These are phyloP conservation scores for Epichloe typhina DNA, from an alignment of 2,329 filamentous ascomycete species.

Conservation along the genomic window DNA sequence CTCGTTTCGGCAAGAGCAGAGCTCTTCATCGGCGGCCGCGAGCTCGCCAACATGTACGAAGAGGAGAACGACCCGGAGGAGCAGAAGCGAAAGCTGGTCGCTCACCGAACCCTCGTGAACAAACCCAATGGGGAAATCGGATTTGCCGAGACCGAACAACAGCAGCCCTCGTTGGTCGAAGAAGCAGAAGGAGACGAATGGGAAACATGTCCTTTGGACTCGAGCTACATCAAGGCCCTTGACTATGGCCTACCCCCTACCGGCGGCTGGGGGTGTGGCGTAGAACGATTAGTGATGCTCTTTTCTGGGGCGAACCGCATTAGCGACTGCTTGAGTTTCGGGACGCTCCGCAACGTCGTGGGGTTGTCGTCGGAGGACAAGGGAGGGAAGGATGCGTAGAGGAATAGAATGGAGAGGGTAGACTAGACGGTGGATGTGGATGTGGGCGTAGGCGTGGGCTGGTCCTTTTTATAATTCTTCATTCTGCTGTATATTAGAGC, in stretches of 20 bases:
- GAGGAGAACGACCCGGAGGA: slow-evolving; percentile 89
- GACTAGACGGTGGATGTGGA: no score
- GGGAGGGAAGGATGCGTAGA: slow-evolving; percentile 1
- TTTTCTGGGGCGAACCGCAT: slow-evolving; percentile 70
- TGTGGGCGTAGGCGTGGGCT: no score
- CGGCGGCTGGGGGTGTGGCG: slow-evolving; percentile 88
- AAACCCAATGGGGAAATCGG: slow-evolving; percentile 19
- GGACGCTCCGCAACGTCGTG: slow-evolving; percentile 60
- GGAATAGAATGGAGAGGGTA: neutral
- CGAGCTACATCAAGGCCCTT: slow-evolving; percentile 71
- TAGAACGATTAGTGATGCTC: slow-evolving; percentile 86
- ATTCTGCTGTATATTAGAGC: no score
- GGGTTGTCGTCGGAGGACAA: slow-evolving; percentile 29
- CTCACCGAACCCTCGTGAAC: slow-evolving; percentile 29
- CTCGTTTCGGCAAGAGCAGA: slow-evolving; percentile 70
- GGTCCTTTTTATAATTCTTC: no score
- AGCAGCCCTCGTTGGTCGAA: slow-evolving; percentile 25
- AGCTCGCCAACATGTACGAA: slow-evolving; percentile 94
- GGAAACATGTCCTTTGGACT: slow-evolving; percentile 44
- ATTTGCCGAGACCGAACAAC: slow-evolving; percentile 11
- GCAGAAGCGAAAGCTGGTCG: slow-evolving; percentile 70
- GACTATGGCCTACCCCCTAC: slow-evolving; percentile 91
- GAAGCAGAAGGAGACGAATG: slow-evolving; percentile 26
- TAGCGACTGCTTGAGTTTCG: slow-evolving; percentile 77
- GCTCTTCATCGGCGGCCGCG: slow-evolving; percentile 66